phyloP scores from a whole-genome alignment of 2,329 filamentous ascomycete genomes.

The Pseudogymnoascus verrucosus region DNA sequence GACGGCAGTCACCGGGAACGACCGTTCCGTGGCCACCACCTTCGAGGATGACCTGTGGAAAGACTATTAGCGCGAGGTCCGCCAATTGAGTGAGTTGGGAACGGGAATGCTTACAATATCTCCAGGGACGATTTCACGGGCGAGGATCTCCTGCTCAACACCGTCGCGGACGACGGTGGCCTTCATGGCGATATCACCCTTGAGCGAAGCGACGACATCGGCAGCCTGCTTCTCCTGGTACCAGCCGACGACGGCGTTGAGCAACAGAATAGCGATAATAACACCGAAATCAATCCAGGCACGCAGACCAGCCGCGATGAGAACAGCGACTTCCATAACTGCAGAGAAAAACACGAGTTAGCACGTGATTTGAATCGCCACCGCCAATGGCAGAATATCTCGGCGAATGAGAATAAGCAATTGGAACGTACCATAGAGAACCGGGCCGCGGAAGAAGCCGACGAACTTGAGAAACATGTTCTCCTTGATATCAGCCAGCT shows the following conservation, averaged over 20 bases:
- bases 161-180: slow-evolving; percentile 61
- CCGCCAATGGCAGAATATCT: background rate
- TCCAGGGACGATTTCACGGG: slow-evolving; percentile 66
- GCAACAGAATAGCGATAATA: slow-evolving; percentile 65
- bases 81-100: background rate
- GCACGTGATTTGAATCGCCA: background rate
- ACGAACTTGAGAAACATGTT: slow-evolving; percentile 69
- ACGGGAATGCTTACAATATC: slow-evolving; percentile 54
- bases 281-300: slow-evolving; percentile 74
- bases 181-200: slow-evolving; percentile 74
- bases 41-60: slow-evolving; percentile 54
- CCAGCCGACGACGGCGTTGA: slow-evolving; percentile 71
- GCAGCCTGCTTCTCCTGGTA: slow-evolving; percentile 76
- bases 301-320: slow-evolving; percentile 64
- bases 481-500: slow-evolving; percentile 65
- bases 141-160: slow-evolving; percentile 59
- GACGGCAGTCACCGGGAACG: slow-evolving; percentile 59
- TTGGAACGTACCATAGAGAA: slow-evolving; percentile 60
- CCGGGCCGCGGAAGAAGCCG: slow-evolving; percentile 66
- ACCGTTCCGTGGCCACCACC: slow-evolving; percentile 56
- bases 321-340: slow-evolving; percentile 72
- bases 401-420: background rate
- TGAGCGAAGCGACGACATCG: slow-evolving; percentile 65
- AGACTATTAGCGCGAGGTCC: background rate
- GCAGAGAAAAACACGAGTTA: background rate